phyloP scores from a whole-genome alignment of 2,329 filamentous ascomycete genomes.

The Claviceps africana region DNA sequence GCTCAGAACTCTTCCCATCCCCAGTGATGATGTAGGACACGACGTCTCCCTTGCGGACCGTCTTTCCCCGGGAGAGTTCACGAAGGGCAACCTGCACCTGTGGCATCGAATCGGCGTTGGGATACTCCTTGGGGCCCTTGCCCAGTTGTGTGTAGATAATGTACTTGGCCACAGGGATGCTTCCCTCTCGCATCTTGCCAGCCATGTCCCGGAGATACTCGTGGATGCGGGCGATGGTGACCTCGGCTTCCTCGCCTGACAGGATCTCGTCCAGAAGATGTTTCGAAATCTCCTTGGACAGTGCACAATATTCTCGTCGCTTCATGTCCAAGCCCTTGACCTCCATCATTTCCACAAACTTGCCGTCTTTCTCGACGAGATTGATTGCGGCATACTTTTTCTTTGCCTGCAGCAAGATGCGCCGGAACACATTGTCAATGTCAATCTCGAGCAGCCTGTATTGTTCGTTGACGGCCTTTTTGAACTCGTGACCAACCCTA shows the following conservation, averaged over 20 bases:
- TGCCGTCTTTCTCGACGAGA: conserved; percentile 75
- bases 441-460: conserved; percentile 93
- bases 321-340: conserved; percentile 98
- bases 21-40: conserved; percentile 90
- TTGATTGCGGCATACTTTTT: conserved; percentile 99
- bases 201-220: conserved; percentile 82
- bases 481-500: conserved; percentile 88
- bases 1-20: conserved; percentile 50
- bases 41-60: conserved; percentile 83
- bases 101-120: conserved; percentile 88
- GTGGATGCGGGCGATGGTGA: conserved; percentile 78
- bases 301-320: conserved; percentile 85
- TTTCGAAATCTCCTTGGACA: conserved; percentile 90
- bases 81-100: conserved; percentile 91
- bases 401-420: conserved; percentile 88
- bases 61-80: conserved; percentile 75
- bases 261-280: conserved; percentile 87
- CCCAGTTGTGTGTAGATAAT: conserved; percentile 97
- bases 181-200: conserved; percentile 69
- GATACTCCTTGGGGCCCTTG: conserved; percentile 85
- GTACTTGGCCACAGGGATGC: conserved; percentile 70
- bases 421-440: conserved; percentile 92
- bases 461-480: conserved; percentile 82
- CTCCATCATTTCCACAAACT: conserved; percentile 87
- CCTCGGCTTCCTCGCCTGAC: conserved; percentile 82